Percentiles rank a stretch among this genome's conserved stretches.
These are phyloP conservation scores for Filosporella fistucella DNA, from an alignment of 495 filamentous ascomycete species.

Conservation along the genomic window DNA sequence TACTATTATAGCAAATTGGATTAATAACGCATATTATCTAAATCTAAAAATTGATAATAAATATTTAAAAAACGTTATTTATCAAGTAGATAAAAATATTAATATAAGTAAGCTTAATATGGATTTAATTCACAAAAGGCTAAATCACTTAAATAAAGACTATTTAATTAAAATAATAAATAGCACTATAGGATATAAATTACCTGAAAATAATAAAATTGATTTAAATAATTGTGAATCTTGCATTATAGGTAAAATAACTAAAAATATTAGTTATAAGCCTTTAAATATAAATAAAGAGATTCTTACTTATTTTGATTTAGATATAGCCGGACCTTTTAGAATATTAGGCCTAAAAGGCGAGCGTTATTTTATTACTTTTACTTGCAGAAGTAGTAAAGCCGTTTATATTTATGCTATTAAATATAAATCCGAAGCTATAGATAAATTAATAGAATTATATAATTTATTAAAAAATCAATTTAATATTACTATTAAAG, in stretches of 20 bases:
- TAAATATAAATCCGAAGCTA: conserved; percentile 4
- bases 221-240: conserved; percentile 3
- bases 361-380: conserved; percentile 6
- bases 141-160: conserved; percentile 11
- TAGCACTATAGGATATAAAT: not conserved
- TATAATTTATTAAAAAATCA: conserved; percentile 7
- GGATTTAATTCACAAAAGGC: conserved; percentile 10
- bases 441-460: not conserved
- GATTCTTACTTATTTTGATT: conserved; percentile 1
- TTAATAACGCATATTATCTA: conserved; percentile 11
- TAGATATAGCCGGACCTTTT: conserved; percentile 8
- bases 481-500: conserved; percentile 10
- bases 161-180: conserved; percentile 13
- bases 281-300: conserved; percentile 1
- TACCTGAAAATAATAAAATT: not conserved
- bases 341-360: conserved; percentile 3
- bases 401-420: conserved; percentile 6
- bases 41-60: conserved; percentile 3
- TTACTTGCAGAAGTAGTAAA: conserved; percentile 4
- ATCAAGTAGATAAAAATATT: conserved; percentile 2
- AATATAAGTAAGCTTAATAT: no score
- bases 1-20: conserved; percentile 4
- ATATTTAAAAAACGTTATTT: conserved; percentile 2
- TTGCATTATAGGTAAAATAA: not conserved
- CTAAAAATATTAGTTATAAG: conserved; percentile 6